phyloP scores from a whole-genome alignment of 73 alveolate species.

The Paramecium biaurelia region DNA sequence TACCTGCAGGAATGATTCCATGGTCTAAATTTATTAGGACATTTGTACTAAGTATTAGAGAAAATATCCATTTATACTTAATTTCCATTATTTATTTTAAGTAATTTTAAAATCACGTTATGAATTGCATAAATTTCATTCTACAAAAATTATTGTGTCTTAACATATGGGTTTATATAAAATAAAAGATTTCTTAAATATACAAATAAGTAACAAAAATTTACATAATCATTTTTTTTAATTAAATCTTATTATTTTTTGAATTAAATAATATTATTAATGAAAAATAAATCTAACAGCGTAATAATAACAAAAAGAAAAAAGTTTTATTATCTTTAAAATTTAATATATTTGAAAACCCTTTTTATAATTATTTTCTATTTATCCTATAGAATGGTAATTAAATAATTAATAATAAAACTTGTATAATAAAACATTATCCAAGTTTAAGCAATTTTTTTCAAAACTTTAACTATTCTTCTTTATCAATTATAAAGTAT shows the following conservation, averaged over 20 bases:
- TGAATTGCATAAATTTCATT: background rate
- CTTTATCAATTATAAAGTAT: too few species aligned
- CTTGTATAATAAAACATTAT: too few species aligned
- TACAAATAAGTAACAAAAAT: background rate
- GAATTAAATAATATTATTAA: background rate
- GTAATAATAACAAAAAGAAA: too few species aligned
- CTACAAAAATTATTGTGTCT: background rate
- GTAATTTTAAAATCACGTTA: background rate
- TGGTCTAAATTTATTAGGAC: slow-evolving; percentile 84
- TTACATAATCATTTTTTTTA: background rate
- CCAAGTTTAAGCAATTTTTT: too few species aligned
- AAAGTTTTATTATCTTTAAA: too few species aligned
- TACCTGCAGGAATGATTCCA: slow-evolving; percentile 88
- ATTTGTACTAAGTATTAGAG: slow-evolving; percentile 61
- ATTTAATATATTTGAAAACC: too few species aligned
- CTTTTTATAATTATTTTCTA: too few species aligned
- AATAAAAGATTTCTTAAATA: too few species aligned
- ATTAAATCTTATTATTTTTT: background rate
- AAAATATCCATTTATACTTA: slow-evolving; percentile 49
- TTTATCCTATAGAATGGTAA: too few species aligned
- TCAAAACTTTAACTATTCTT: too few species aligned
- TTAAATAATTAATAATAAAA: too few species aligned
- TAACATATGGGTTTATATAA: too few species aligned
- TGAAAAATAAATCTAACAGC: background rate
- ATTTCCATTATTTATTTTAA: background rate